These are phyloP conservation scores for Crithidia thermophila DNA, from an alignment of 208 protist species.

Conservation along the genomic window DNA sequence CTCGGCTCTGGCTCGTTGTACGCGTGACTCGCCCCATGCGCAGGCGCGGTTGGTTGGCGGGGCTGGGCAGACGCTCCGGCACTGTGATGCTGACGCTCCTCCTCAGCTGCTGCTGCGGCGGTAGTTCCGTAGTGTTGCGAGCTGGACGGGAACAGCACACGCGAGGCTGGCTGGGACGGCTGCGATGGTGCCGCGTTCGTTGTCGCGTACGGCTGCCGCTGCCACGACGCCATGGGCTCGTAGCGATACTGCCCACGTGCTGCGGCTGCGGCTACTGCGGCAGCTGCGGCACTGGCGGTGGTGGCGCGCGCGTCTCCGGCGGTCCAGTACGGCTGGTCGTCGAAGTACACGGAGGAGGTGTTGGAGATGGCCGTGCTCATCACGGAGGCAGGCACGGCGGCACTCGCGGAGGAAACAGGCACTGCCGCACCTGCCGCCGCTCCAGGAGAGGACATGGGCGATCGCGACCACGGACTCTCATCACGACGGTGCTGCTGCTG, in stretches of 20 bases:
- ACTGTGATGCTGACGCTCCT: not conserved
- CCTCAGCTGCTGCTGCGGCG: not conserved
- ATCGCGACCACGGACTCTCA: constrained; percentile 6
- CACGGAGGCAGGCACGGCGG: not conserved
- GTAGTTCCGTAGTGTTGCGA: not conserved
- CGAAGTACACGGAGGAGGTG: constrained; percentile 33
- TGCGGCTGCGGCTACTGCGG: not conserved
- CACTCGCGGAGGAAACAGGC: constrained; percentile 1
- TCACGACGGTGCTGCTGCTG: not conserved
- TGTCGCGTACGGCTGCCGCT: not conserved
- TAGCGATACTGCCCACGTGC: not conserved
- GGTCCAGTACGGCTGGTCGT: constrained; percentile 16
- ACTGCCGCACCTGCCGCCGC: not conserved
- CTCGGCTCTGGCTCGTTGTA: constrained; percentile 33
- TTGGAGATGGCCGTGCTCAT: constrained; percentile 17
- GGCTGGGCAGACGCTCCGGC: too few species aligned
- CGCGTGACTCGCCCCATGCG: not conserved
- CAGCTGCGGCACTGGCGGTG: not conserved
- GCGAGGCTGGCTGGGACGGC: not conserved
- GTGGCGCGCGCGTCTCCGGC: not conserved
- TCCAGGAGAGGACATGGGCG: not conserved
- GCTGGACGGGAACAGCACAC: not conserved
- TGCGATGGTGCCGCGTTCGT: not conserved
- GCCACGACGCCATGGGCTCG: not conserved
- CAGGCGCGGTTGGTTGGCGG: not conserved